phyloP scores from a whole-genome alignment of 768 basidiomycete species.

The Trametes meyenii region DNA sequence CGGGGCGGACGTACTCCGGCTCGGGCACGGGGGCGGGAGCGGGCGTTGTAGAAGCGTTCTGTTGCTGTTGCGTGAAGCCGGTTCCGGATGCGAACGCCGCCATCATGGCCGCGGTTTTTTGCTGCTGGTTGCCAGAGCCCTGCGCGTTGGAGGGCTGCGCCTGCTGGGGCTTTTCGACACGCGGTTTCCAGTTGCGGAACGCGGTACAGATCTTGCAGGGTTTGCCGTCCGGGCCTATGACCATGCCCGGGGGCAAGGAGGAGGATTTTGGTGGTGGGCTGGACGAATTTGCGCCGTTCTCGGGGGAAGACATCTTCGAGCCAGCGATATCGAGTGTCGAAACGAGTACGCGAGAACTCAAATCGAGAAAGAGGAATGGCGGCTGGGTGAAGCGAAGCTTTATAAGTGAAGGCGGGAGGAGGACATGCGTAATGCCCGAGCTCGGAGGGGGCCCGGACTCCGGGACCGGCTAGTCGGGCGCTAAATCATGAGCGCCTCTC shows the following conservation, averaged over 20 bases:
- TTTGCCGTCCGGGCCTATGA: conserved; percentile 91
- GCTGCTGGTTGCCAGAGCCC: conserved; percentile 18
- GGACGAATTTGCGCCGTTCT: background rate
- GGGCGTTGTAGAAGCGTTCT: conserved; percentile 11
- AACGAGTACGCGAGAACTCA: too few relatives aligned
- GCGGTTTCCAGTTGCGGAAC: conserved; percentile 69
- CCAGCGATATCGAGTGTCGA: too few relatives aligned
- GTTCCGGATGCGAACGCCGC: conserved; percentile 38
- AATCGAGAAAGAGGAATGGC: background rate
- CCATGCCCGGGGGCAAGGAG: conserved; percentile 73
- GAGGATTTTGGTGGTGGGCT: conserved; percentile 11
- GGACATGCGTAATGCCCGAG: background rate
- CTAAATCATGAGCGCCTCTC: background rate
- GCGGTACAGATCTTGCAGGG: conserved; percentile 92
- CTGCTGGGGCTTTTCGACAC: conserved; percentile 34
- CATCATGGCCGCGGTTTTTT: conserved; percentile 39
- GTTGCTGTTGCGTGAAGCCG: conserved; percentile 26
- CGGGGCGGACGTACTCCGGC: conserved; percentile 46
- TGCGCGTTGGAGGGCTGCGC: background rate
- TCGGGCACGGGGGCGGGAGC: conserved; percentile 16
- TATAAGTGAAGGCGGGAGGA: background rate
- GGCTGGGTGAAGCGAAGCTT: background rate
- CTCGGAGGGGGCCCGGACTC: background rate
- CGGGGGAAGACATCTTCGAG: background rate
- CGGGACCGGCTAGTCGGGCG: background rate